Percentiles rank a stretch among this genome's conserved stretches.
Conservation (phyloP, 176 grass and related monocot genomes). For the Phoenix dactylifera region DNA sequence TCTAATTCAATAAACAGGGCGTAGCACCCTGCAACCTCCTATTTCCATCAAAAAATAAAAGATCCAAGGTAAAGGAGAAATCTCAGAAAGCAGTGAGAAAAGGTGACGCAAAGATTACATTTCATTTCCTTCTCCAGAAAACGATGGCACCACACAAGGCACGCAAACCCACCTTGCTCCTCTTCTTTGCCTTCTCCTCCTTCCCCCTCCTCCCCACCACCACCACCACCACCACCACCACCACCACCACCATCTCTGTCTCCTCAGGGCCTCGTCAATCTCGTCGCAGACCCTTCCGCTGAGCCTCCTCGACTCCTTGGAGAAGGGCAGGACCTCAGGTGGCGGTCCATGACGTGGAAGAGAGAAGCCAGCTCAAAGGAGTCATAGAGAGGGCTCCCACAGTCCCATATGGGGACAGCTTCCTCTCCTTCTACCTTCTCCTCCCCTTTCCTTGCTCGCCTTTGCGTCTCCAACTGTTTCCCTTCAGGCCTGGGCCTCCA, state of each 20-base stretch:
- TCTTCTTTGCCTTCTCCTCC: background rate
- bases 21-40: no score
- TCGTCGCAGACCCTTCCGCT: no score
- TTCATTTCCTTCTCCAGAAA: background rate
- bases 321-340: conserved; percentile 19
- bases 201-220: conserved; percentile 7
- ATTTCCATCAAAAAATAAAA: no score
- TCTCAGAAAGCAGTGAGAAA: no score
- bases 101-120: no score
- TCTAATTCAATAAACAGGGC: no score
- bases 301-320: background rate
- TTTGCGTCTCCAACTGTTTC: no score
- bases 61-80: no score
- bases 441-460: background rate
- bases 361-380: conserved; percentile 67
- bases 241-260: conserved; percentile 19
- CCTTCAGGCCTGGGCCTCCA: no score
- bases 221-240: conserved; percentile 33
- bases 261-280: background rate
- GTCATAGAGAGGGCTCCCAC: conserved; percentile 63
- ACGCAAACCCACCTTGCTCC: background rate
- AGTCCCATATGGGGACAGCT: conserved; percentile 37
- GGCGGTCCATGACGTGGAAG: conserved; percentile 33
- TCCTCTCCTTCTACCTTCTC: background rate
- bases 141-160: background rate